Conservation (phyloP, 805 yeast genomes). For the Geotrichum ghanense region DNA sequence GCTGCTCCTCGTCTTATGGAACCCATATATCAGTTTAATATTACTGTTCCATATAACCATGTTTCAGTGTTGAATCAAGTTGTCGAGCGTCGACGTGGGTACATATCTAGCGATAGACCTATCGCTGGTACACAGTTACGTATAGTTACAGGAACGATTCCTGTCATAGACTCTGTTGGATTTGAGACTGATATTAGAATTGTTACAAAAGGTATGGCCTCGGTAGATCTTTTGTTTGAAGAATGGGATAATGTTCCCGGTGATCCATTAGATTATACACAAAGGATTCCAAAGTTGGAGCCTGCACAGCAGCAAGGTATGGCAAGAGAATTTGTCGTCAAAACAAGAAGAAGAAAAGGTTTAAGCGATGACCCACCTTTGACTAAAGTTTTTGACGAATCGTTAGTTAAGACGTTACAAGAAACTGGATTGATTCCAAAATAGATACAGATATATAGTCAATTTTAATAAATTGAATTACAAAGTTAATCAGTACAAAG, state of each 20-base stretch:
- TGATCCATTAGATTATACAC: constrained; percentile 67
- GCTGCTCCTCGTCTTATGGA: constrained; percentile 75
- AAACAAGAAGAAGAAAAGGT: constrained; percentile 85
- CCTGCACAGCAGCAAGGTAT: constrained; percentile 62
- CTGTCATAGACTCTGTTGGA: constrained; percentile 86
- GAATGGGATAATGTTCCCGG: constrained; percentile 82
- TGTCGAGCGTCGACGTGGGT: constrained; percentile 62
- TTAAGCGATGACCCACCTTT: constrained; percentile 60
- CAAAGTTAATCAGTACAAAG: too few species aligned
- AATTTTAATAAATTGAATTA: too few species aligned
- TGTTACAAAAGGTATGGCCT: constrained; percentile 67
- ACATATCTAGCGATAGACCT: constrained; percentile 34
- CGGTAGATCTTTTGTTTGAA: constrained; percentile 52
- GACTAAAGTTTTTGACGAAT: constrained; percentile 54
- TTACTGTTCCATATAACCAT: constrained; percentile 41
- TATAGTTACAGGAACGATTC: constrained; percentile 52
- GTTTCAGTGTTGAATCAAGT: constrained; percentile 38
- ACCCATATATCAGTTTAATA: constrained; percentile 57
- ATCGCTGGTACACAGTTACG: constrained; percentile 66
- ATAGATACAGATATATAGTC: too few species aligned
- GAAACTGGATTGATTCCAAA: constrained; percentile 33
- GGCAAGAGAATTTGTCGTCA: constrained; percentile 81
- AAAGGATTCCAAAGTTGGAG: constrained; percentile 53
- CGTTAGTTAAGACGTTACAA: constrained; percentile 40
- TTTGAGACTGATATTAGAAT: constrained; percentile 76